A percentile compares a stretch with the other conserved stretches of the same genome.
These are phyloP conservation scores for Ceratocystis papillata DNA, from an alignment of 2,329 filamentous ascomycete species.

Conservation along the genomic window DNA sequence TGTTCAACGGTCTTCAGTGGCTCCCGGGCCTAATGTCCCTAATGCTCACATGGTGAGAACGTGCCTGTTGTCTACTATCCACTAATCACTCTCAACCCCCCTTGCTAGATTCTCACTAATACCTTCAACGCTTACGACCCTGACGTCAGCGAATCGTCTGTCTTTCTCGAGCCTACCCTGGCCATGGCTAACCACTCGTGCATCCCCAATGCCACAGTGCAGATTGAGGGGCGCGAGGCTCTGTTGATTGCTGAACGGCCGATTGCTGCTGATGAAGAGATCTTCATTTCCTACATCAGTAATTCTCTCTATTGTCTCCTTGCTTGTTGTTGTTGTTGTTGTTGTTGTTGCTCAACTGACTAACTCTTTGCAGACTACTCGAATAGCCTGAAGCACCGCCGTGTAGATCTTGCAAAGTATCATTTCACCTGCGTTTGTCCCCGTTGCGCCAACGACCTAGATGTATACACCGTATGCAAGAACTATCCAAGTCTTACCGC, in stretches of 20 bases:
- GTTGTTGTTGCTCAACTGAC: background rate
- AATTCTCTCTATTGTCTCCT: slow-evolving; percentile 25
- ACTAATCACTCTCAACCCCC: no score
- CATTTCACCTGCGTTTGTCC: slow-evolving; percentile 43
- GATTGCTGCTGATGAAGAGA: slow-evolving; percentile 45
- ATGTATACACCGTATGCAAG: slow-evolving; percentile 44
- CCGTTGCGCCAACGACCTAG: slow-evolving; percentile 42
- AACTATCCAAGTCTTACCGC: slow-evolving; percentile 35
- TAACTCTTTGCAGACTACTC: slow-evolving; percentile 36
- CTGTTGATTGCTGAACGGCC: slow-evolving; percentile 40
- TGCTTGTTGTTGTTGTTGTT: background rate
- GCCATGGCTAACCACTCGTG: slow-evolving; percentile 56
- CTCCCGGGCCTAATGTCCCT: background rate
- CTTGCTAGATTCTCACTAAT: slow-evolving; percentile 47
- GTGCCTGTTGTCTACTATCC: no score
- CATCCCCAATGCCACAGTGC: slow-evolving; percentile 47
- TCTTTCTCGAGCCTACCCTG: slow-evolving; percentile 46
- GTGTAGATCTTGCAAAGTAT: slow-evolving; percentile 38
- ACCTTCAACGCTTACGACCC: slow-evolving; percentile 47
- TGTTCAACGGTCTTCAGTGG: no score
- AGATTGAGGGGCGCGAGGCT: slow-evolving; percentile 43
- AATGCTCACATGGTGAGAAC: background rate
- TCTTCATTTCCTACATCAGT: slow-evolving; percentile 54
- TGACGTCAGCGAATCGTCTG: slow-evolving; percentile 43
- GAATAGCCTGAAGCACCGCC: slow-evolving; percentile 36